Percentiles rank a stretch among this genome's conserved stretches.
phyloP scores from a whole-genome alignment of 768 basidiomycete species.

The Tulasnella sp. region DNA sequence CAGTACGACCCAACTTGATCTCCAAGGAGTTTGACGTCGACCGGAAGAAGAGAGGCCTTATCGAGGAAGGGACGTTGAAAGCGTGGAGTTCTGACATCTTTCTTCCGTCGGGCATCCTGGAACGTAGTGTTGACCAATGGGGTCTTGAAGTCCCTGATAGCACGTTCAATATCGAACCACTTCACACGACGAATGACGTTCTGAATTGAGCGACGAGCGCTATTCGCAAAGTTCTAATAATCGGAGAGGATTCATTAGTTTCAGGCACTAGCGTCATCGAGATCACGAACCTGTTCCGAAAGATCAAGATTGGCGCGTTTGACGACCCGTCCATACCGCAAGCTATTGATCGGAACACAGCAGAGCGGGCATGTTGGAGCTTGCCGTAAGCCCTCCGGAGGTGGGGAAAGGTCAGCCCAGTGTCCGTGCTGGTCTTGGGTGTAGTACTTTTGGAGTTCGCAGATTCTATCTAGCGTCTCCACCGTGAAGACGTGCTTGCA shows the following conservation, averaged over 20 bases:
- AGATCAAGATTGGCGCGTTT: conserved; percentile 57
- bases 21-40: neutral
- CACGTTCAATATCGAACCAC: conserved; percentile 20
- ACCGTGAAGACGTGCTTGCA: conserved; percentile 61
- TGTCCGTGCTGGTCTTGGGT: conserved; percentile 26
- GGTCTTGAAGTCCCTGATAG: too few relatives aligned
- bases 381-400: conserved; percentile 29
- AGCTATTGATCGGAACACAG: conserved; percentile 42
- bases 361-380: conserved; percentile 55
- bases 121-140: too few relatives aligned
- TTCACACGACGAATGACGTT: conserved; percentile 25
- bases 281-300: conserved; percentile 34
- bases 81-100: too few relatives aligned
- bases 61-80: too few relatives aligned
- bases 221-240: conserved; percentile 38
- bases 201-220: conserved; percentile 38
- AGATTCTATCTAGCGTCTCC: conserved; percentile 56
- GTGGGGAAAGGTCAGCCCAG: conserved; percentile 38
- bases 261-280: too few relatives aligned
- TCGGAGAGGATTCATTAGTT: too few relatives aligned
- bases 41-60: neutral
- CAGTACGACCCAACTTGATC: neutral
- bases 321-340: conserved; percentile 48
- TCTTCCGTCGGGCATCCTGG: too few relatives aligned
- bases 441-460: conserved; percentile 43